Base-by-base conservation (phyloP, 495 filamentous ascomycete species). In the Trichoderma orchidacearum region DNA sequence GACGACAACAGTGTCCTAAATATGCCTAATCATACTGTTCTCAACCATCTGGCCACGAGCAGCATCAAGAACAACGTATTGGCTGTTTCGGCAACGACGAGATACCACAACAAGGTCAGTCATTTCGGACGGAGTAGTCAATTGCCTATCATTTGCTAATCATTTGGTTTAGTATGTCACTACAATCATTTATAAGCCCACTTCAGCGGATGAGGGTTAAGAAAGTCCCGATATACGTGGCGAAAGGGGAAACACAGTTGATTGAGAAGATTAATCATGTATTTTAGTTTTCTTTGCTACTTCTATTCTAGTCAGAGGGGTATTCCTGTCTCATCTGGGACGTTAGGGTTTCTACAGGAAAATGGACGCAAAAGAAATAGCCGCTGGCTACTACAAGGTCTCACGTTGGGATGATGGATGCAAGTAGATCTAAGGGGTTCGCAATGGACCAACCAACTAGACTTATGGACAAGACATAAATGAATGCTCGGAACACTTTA, bases 31-130 rank as follows among this genome's bases (percentile, higher is more conserved):
- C 93, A 98, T 61, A 96, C 93, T 2, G 89, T 98, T 27, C 71
- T 98, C 61, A 98, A 98, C 61, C 93, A 98, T 68, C 74, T 98
- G 50, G 92, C 92, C n/a, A 98, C 93, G 3, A 96, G 90, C 74
- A 96, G 90, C 69, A 98, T 98, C 69, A 96, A 95, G 71, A 87
- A 95, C 58, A 86, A 88, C 55, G 87, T 97, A 28, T 77, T 98
- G 58, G 93, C 94, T n/a, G 93, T 95, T 3, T 96, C 90, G 65
- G 93, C 89, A 17, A 98, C 93, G 15, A 98, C 94, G 18, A 80
- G 93, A 71, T 97, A 97, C 69, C 92, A 89, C 75, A 85, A 84
- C 67, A 98, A 98, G 85, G 93, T 95, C 73, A 61, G 72, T 65
- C 30, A 28, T 36, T 3, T 23, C 9, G 15, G 27, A 48, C 2